Evolutionary conservation across 2,329 filamentous ascomycete species (phyloP).

Genomic region (Microdochium paspali): DNA sequence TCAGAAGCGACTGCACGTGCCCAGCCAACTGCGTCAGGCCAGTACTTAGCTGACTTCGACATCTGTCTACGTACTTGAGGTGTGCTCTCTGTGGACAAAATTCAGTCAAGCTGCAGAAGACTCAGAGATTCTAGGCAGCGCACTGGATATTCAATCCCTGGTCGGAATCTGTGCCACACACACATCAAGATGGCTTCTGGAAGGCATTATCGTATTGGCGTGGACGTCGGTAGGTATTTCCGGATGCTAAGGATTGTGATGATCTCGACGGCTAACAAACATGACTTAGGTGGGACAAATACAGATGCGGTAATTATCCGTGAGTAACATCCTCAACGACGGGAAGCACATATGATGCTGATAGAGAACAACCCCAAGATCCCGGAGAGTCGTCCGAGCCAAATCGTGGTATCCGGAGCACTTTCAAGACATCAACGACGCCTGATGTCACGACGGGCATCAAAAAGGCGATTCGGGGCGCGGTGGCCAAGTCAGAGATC

Average conservation of each 20-base stretch:
- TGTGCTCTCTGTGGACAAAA: no score
- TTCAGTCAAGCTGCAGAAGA: no score
- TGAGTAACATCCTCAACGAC: no score
- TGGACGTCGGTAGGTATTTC: conserved; percentile 18
- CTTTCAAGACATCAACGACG: conserved; percentile 2
- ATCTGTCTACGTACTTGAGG: no score
- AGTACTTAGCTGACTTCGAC: no score
- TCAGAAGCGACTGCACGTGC: no score
- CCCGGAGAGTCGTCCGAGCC: neutral
- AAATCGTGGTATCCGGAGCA: neutral
- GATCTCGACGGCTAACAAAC: neutral
- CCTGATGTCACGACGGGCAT: conserved; percentile 3
- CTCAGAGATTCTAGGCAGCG: no score
- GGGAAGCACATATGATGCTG: no score
- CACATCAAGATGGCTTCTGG: neutral
- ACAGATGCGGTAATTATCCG: conserved; percentile 9
- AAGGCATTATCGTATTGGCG: conserved; percentile 11
- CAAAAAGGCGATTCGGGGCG: conserved; percentile 1
- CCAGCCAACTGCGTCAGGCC: no score
- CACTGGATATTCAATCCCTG: no score
- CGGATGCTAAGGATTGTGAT: neutral
- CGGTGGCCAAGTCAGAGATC: neutral
- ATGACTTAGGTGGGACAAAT: conserved; percentile 21
- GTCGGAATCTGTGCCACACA: no score
- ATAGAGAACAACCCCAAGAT: neutral